A percentile compares a stretch with the other conserved stretches of the same genome.
Conservation (phyloP, 2,329 filamentous ascomycete species). For the Beauveria brongniartii region DNA sequence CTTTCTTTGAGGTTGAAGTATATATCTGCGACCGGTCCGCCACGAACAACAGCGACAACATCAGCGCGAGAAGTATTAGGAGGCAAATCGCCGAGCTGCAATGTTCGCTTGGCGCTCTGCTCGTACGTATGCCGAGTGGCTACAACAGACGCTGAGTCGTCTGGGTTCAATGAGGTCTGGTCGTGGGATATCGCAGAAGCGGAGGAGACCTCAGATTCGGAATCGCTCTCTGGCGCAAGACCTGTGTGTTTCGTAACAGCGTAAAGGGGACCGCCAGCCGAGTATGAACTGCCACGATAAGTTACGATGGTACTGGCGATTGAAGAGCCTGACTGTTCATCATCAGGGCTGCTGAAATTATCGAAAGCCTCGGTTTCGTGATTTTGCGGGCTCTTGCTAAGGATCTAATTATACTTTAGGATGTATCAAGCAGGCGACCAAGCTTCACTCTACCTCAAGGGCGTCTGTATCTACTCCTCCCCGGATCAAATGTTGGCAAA, state of each 20-base stretch:
- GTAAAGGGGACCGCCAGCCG: not conserved
- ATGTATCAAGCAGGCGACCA: not conserved
- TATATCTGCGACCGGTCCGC: conserved; percentile 63
- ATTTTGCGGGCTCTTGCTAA: not conserved
- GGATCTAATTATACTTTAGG: conserved; percentile 10
- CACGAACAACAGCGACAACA: conserved; percentile 55
- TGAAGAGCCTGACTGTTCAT: not conserved
- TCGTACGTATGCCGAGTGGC: conserved; percentile 22
- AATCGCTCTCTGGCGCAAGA: not conserved
- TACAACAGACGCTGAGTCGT: not conserved
- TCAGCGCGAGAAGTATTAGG: conserved; percentile 57
- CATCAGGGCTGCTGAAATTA: not conserved
- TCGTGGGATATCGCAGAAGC: not conserved
- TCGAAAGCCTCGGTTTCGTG: not conserved
- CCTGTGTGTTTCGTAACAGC: not conserved
- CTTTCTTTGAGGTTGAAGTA: conserved; percentile 52
- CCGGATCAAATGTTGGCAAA: conserved; percentile 39
- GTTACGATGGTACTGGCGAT: not conserved
- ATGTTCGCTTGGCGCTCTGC: conserved; percentile 41
- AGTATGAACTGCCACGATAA: not conserved
- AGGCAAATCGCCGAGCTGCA: conserved; percentile 56
- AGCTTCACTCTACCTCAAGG: conserved; percentile 32
- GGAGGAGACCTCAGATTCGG: conserved; percentile 2
- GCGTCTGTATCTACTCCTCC: conserved; percentile 40
- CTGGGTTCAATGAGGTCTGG: not conserved